These are phyloP conservation scores for Umbelopsis sp. DNA, from an alignment of 371 early-diverging fungal species.

Conservation along the genomic window DNA sequence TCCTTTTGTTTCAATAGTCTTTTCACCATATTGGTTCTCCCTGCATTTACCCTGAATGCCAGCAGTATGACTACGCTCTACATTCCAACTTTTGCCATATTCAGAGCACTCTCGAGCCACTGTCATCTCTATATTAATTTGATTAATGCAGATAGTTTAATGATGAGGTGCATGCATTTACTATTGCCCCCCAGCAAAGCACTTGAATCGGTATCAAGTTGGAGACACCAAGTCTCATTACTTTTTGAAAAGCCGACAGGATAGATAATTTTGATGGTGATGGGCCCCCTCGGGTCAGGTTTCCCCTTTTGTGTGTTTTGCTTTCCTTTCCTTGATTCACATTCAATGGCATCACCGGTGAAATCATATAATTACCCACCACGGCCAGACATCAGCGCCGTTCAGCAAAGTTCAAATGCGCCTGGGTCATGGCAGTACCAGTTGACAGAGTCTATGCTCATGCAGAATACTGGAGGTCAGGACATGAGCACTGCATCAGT, in stretches of 20 bases:
- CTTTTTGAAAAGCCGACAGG: neutral
- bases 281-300: slow-evolving; percentile 3
- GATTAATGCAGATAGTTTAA: too few relatives aligned
- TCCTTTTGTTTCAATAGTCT: too few relatives aligned
- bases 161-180: too few relatives aligned
- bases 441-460: slow-evolving; percentile 13
- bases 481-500: neutral
- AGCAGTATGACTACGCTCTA: too few relatives aligned
- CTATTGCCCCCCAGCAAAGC: too few relatives aligned
- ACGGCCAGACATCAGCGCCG: neutral
- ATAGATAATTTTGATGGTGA: neutral
- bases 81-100: too few relatives aligned
- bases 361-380: neutral
- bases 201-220: too few relatives aligned
- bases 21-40: too few relatives aligned
- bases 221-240: too few relatives aligned
- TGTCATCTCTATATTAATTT: too few relatives aligned
- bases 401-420: neutral
- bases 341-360: slow-evolving; percentile 14
- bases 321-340: neutral
- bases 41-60: too few relatives aligned
- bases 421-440: slow-evolving; percentile 12
- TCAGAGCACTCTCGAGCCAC: too few relatives aligned
- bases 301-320: slow-evolving; percentile 17
- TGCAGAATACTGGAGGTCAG: neutral